Base-by-base conservation (phyloP, 257 asterid species). In the Nyctanthes arbortristis region DNA sequence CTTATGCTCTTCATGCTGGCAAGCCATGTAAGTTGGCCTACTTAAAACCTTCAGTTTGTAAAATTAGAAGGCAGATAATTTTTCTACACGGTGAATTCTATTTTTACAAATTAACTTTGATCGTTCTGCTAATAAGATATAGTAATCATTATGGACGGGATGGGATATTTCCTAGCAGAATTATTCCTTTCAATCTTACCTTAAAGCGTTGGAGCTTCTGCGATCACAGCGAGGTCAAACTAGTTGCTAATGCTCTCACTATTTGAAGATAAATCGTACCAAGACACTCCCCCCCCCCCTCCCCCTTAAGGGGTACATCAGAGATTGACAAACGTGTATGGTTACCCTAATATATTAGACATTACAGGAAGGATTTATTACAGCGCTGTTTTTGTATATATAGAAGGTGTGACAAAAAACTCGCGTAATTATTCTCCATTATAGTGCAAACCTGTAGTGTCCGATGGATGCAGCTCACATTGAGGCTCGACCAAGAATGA, bases 1-100 rank as follows among this genome's bases (percentile, higher is more conserved):
- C 88, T 89, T 12, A 18, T 82, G 72, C 88, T 88, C 54, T 88
- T 79, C 52, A 79, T 89, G 93, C 80, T 89, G 43, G 96, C 93
- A 56, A 89, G 96, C 45, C 96, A 89, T 73, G 96, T 84, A 64
- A 84, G 89, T 78, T 59, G 33, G 6, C 59, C 40, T 14, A 12
- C n/a, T 49, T 36, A 1, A 22, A 36, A 29, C 63, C 55, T 64
- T 25, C 25, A 7, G 7, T 49, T 52, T n/a, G 0, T n/a, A 16
- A 45, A n/a, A 45, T 16, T 43, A 45, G 3, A 45, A 45, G 11
- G 24, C 6, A 5, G 54, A n/a, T 43, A n/a, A 43, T 43, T 43
- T 39, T 43, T 43, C 22, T 14, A 14, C 8, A 16, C 0, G 52
- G 22, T 16, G 52, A 43, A 43, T 43, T n/a, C n/a, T 1, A 43